phyloP scores from a whole-genome alignment of 495 filamentous ascomycete genomes.

The Hyaloscypha variabilis region DNA sequence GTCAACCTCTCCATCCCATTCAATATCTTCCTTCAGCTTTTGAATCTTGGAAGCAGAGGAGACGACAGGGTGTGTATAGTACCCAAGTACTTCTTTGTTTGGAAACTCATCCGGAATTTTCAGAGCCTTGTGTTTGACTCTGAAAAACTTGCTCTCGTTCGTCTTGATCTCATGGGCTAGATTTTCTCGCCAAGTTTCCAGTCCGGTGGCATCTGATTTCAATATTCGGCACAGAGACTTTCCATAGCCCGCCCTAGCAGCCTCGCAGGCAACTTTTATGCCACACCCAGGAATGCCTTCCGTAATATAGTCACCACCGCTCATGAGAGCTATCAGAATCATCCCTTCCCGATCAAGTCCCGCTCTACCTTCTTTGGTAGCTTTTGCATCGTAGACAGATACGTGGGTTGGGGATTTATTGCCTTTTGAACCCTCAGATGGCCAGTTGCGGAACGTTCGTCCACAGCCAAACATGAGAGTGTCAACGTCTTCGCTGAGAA shows the following conservation, averaged over 20 bases:
- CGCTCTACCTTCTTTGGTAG: constrained; percentile 49
- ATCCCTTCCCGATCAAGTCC: constrained; percentile 83
- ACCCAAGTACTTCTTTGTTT: constrained; percentile 73
- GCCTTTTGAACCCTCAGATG: constrained; percentile 64
- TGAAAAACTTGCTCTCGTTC: constrained; percentile 85
- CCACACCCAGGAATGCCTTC: constrained; percentile 89
- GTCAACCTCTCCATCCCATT: constrained; percentile 69
- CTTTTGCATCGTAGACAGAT: constrained; percentile 65
- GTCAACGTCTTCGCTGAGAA: constrained; percentile 96
- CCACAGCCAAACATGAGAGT: constrained; percentile 96
- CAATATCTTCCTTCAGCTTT: constrained; percentile 54
- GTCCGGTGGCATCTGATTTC: constrained; percentile 48
- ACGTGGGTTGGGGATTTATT: constrained; percentile 83
- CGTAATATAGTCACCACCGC: constrained; percentile 92
- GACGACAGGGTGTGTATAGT: constrained; percentile 84
- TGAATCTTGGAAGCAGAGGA: constrained; percentile 64
- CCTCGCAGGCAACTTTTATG: constrained; percentile 83
- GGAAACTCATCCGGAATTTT: constrained; percentile 83
- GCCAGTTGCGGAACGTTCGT: constrained; percentile 80
- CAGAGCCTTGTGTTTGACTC: constrained; percentile 70
- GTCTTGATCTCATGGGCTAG: constrained; percentile 75
- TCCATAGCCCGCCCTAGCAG: constrained; percentile 87
- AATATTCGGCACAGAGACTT: constrained; percentile 68
- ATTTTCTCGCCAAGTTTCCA: constrained; percentile 74
- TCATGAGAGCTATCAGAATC: constrained; percentile 94